phyloP scores from a whole-genome alignment of 495 filamentous ascomycete species.

The Neurospora sp. region DNA sequence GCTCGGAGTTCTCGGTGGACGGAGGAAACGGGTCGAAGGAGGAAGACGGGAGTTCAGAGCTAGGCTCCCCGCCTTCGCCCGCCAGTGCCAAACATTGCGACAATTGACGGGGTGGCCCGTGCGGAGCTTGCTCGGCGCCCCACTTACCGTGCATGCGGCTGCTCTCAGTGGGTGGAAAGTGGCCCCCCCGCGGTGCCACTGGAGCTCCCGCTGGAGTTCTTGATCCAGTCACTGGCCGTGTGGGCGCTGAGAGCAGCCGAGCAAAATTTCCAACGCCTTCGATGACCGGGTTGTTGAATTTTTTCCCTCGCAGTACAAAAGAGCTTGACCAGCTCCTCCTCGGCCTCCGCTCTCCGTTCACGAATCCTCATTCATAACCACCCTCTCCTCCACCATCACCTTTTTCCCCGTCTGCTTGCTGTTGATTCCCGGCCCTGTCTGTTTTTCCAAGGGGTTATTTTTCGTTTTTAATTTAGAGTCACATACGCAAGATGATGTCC shows the following conservation, averaged over 20 bases:
- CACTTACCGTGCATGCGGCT: not conserved
- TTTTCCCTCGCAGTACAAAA: slow-evolving; percentile 18
- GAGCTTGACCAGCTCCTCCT: slow-evolving; percentile 9
- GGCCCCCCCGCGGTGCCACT: not conserved
- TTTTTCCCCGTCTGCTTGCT: slow-evolving; percentile 25
- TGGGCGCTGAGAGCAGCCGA: not conserved
- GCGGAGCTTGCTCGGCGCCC: not conserved
- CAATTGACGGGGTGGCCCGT: not conserved
- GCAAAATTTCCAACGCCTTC: slow-evolving; percentile 26
- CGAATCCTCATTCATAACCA: slow-evolving; percentile 16
- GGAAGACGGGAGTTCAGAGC: not conserved
- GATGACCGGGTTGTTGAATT: slow-evolving; percentile 33
- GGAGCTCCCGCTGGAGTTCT: not conserved
- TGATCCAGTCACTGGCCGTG: not conserved
- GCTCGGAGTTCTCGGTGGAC: not conserved
- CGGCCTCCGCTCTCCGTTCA: slow-evolving; percentile 11
- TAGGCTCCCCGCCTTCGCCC: not conserved
- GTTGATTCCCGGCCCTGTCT: slow-evolving; percentile 12
- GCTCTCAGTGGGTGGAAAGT: not conserved
- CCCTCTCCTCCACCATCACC: slow-evolving; percentile 14
- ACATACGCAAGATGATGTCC: slow-evolving; percentile 53
- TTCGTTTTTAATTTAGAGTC: slow-evolving; percentile 25
- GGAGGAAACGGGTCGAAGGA: not conserved
- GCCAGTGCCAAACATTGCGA: not conserved
- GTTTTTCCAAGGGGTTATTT: slow-evolving; percentile 16